Base-by-base conservation (phyloP, 331 rosid species). In the Stylosanthes scabra region DNA sequence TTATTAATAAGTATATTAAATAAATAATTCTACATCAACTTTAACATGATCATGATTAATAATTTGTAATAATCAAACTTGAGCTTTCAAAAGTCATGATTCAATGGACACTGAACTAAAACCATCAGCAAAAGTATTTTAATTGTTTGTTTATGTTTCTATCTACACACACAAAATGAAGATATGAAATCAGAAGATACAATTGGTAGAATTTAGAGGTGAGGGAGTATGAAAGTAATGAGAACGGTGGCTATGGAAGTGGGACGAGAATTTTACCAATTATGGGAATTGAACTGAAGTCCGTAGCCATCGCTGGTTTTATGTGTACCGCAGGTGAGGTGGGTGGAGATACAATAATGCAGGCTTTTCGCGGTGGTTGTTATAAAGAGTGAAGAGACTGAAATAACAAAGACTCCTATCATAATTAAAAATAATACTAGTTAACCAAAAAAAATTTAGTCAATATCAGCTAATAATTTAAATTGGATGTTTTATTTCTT, bases 271-370 rank as follows among this genome's bases (percentile, higher is more conserved):
- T 16, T 70, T 85, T 85, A 93, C 96, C 96, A 59, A 93, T 93
- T 41, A 93, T 44, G 14, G 97, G 97, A 77, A 93, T 83, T 74
- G 77, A 83, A 72, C 76, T 87, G 71, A 93, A 93, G 74, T 89
- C 86, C 8, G 88, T 82, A 63, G 96, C 90, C 96, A 91, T 93
- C 1, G 74, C 11, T 68, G 29, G 65, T 37, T 9, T 64, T 60
- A 2, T 20, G 27, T 11, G 6, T 31, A 20, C 1, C 2, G 74
- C 44, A 27, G 56, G 4, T 6, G 46, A 12, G n/a, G 45, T 47
- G 15, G 3, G 5, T 63, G 57, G 25, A 20, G 25, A 14, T 14
- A 6, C 57, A 51, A 51, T 0, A 51, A 51, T 0, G 72, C 42
- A 6, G 4, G 66, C 55, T 16, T 2, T 9, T 20, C 25, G 56